Conservation (phyloP, 1,139 yeast species). For the Saccharomyces hybrid region DNA sequence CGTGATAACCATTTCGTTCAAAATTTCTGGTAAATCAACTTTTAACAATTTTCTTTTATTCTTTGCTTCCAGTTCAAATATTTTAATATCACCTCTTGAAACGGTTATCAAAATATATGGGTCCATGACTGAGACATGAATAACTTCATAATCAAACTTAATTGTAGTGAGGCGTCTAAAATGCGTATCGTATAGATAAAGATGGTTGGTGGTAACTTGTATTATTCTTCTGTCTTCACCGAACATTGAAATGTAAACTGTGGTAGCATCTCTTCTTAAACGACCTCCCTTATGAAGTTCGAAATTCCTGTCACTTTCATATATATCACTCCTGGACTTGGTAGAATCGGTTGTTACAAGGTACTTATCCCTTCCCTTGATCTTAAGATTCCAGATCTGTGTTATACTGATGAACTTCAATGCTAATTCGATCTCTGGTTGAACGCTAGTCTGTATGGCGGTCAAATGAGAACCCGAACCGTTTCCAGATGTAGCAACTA, state of each 20-base stretch:
- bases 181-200: constrained; percentile 56
- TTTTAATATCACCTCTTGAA: constrained; percentile 52
- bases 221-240: constrained; percentile 55
- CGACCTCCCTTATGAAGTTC: constrained; percentile 56
- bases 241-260: constrained; percentile 60
- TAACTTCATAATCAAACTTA: constrained; percentile 43
- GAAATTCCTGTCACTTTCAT: constrained; percentile 58
- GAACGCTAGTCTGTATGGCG: constrained; percentile 54
- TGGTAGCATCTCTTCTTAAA: constrained; percentile 56
- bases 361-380: constrained; percentile 43
- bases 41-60: constrained; percentile 32
- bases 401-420: constrained; percentile 70
- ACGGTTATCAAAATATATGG: constrained; percentile 53
- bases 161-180: constrained; percentile 42
- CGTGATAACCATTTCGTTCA: constrained; percentile 57
- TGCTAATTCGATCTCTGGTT: constrained; percentile 60
- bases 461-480: constrained; percentile 50
- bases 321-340: constrained; percentile 64
- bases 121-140: constrained; percentile 49
- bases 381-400: constrained; percentile 59
- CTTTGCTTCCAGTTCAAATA: constrained; percentile 36
- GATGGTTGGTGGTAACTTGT: constrained; percentile 65
- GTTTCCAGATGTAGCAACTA: constrained; percentile 66
- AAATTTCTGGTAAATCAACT: constrained; percentile 42
- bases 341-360: constrained; percentile 67